Base-by-base conservation (phyloP, 768 basidiomycete genomes). In the Lactifluus piperatus region DNA sequence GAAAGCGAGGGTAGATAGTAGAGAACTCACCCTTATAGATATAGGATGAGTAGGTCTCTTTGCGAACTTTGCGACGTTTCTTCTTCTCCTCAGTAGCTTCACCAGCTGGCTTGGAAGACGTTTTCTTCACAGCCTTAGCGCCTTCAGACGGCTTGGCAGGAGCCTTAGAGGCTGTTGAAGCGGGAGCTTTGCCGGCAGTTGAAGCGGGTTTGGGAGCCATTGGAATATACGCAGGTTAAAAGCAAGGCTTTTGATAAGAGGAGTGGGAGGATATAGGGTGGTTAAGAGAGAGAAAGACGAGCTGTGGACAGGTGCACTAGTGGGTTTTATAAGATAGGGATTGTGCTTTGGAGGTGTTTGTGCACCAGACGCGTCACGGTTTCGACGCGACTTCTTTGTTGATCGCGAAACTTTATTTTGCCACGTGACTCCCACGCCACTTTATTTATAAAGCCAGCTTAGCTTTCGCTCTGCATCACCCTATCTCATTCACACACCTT, bases 41-140 rank as follows among this genome's bases (percentile, higher is more conserved):
- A 77, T 94, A 94, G 4, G 91, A 91, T 32, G 90, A 88, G 77
- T 93, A 94, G 6, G 91, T 92, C 76, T 94, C 92, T 80, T 92
- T 93, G 74, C 87, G 77, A 65, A 80, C 70, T 79, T 89, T 93
- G 77, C 82, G 82, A 68, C 88, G 79, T 80, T 89, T 91, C 80
- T 91, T 91, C 85, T 93, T 91, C 62, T 71, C 76, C 32, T 81
- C 91, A 59, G 81, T 84, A 51, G 79, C 81, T 53, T 82, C 77
- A 10, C 75, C 71, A 11, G 83, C 76, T 14, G 83, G 77, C 64
- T 83, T 84, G 29, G 84, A 73, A 32, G 55, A 32, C 1, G 85
- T 86, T 74, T 90, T 93, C 81, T 92, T 94, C 26, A 86, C 86
- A 7, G 82, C 84, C 75, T 91, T 88, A 13, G 78, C 70, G 45